These are phyloP conservation scores for Neoascochyta sp. DNA, from an alignment of 2,329 filamentous ascomycete species.

Conservation along the genomic window DNA sequence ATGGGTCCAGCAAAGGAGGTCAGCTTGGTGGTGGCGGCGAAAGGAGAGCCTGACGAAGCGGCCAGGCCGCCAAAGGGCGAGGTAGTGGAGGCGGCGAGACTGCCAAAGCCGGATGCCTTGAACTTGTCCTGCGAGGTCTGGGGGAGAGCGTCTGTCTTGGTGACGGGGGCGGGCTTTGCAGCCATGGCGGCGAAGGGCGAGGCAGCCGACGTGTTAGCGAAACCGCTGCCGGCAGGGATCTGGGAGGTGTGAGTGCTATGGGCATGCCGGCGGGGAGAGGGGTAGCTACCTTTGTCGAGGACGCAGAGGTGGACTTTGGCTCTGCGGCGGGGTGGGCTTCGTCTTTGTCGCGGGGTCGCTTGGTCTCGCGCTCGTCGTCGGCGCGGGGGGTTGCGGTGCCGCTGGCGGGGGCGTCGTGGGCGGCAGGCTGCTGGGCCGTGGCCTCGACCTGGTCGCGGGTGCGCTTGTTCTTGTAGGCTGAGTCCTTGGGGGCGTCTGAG, in stretches of 20 bases:
- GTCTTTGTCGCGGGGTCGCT: constrained; percentile 36
- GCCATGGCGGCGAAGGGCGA: constrained; percentile 49
- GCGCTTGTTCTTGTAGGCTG: constrained; percentile 51
- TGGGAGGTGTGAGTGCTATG: constrained; percentile 13
- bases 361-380: constrained; percentile 33
- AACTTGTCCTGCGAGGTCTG: constrained; percentile 50
- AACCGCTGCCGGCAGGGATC: constrained; percentile 41
- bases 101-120: constrained; percentile 46
- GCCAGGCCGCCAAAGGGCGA: constrained; percentile 37
- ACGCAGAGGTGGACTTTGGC: no score
- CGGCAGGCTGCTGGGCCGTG: constrained; percentile 6
- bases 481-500: constrained; percentile 10
- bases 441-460: constrained; percentile 36
- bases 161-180: constrained; percentile 27
- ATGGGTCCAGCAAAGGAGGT: constrained; percentile 25
- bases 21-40: constrained; percentile 34
- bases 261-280: not conserved
- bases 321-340: constrained; percentile 16
- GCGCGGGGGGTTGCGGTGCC: constrained; percentile 14
- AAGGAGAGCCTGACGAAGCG: constrained; percentile 29
- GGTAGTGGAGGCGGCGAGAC: constrained; percentile 37
- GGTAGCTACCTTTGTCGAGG: no score
- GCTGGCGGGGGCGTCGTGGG: constrained; percentile 9
- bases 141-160: constrained; percentile 19
- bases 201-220: constrained; percentile 44